phyloP scores from a whole-genome alignment of 2,329 filamentous ascomycete genomes.

The Fusarium globosum region DNA sequence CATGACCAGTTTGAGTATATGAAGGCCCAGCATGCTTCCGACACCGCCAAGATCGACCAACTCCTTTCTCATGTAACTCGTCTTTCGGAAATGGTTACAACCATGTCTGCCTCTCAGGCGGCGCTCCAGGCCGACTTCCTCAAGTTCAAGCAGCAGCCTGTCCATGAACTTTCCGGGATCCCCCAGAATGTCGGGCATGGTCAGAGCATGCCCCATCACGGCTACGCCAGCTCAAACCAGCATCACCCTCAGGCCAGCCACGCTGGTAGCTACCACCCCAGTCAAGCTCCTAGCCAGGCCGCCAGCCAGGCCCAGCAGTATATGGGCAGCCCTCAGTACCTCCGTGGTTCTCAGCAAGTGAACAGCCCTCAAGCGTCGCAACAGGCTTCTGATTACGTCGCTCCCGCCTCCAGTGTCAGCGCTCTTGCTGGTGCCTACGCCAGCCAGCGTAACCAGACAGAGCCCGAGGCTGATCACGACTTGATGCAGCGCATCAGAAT shows the following conservation, averaged over 20 bases:
- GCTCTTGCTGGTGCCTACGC: conserved; percentile 52
- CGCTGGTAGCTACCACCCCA: conserved; percentile 49
- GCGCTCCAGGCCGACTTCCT: conserved; percentile 74
- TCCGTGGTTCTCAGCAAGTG: conserved; percentile 49
- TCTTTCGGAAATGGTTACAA: conserved; percentile 75
- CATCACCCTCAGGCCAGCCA: conserved; percentile 46
- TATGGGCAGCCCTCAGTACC: conserved; percentile 52
- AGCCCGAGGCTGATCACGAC: conserved; percentile 59
- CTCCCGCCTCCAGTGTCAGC: conserved; percentile 47
- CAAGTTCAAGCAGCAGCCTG: conserved; percentile 65
- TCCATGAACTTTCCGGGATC: conserved; percentile 55
- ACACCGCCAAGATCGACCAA: conserved; percentile 76
- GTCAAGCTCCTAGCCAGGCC: conserved; percentile 50
- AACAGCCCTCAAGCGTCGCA: conserved; percentile 50
- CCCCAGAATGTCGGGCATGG: conserved; percentile 37
- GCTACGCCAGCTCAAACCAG: conserved; percentile 43
- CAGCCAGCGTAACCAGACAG: conserved; percentile 50
- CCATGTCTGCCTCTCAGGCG: conserved; percentile 75
- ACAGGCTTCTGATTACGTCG: conserved; percentile 50
- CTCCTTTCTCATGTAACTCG: conserved; percentile 74
- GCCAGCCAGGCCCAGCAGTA: conserved; percentile 49
- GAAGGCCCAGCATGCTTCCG: conserved; percentile 61
- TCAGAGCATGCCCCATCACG: conserved; percentile 43
- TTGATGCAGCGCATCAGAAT: conserved; percentile 64
- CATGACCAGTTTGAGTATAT: conserved; percentile 63